phyloP scores from a whole-genome alignment of 73 alveolate species.

The Uronychia setigera region DNA sequence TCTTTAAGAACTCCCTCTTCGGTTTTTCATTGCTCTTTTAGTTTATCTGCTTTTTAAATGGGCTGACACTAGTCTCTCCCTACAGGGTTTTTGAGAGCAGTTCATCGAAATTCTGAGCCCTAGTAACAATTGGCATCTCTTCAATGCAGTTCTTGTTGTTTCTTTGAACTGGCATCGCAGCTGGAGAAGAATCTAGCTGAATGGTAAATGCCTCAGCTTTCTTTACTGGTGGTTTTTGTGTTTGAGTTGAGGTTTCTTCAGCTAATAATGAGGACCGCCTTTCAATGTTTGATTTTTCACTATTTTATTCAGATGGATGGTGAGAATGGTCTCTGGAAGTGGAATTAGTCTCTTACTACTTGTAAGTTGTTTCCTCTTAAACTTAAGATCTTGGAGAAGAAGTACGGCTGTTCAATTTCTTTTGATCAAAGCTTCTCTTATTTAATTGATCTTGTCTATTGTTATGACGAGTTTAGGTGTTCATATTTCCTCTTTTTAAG shows the following conservation, averaged over 20 bases:
- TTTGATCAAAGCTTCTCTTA: not conserved
- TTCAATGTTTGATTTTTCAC: not conserved
- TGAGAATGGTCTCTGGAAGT: too few relatives aligned
- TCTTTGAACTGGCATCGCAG: not conserved
- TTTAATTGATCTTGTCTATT: not conserved
- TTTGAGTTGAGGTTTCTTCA: not conserved
- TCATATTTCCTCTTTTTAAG: not conserved
- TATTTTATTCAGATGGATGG: not conserved
- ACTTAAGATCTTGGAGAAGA: not conserved
- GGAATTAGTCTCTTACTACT: not conserved
- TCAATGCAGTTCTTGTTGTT: not conserved
- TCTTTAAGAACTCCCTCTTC: constrained; percentile 11
- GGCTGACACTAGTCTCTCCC: not conserved
- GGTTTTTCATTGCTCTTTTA: not conserved
- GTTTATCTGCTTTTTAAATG: too few relatives aligned
- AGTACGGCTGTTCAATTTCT: not conserved
- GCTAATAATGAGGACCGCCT: not conserved
- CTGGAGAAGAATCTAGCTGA: not conserved
- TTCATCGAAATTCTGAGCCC: constrained; percentile 9
- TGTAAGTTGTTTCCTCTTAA: not conserved
- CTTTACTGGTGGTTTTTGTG: not conserved
- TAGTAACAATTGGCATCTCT: constrained; percentile 21
- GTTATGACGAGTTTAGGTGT: not conserved
- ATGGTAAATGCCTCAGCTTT: constrained; percentile 8
- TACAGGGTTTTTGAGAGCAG: constrained; percentile 6